Percentiles rank a stretch among this genome's conserved stretches.
Evolutionary conservation across 495 filamentous ascomycete species (phyloP).

Genomic region (Platismatia glauca): DNA sequence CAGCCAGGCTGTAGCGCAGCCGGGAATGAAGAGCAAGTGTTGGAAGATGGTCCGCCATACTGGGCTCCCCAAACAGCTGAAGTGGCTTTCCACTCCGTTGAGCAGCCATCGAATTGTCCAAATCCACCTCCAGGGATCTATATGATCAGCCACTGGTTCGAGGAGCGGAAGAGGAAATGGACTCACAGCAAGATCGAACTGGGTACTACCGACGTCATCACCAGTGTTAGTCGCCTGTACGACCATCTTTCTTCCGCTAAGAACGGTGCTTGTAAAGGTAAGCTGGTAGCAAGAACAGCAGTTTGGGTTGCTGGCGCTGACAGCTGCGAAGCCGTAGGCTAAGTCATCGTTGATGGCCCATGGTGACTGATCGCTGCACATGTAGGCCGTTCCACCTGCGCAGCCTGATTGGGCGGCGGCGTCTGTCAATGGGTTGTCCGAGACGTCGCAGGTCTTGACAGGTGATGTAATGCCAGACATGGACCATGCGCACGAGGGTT

Average conservation of each 20-base stretch:
- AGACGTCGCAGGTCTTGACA: slow-evolving; percentile 48
- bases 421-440: slow-evolving; percentile 41
- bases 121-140: slow-evolving; percentile 60
- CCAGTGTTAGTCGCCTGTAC: slow-evolving; percentile 63
- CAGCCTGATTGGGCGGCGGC: slow-evolving; percentile 34
- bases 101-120: slow-evolving; percentile 56
- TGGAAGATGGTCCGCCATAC: slow-evolving; percentile 50
- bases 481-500: slow-evolving; percentile 56
- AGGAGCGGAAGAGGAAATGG: not conserved
- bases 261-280: slow-evolving; percentile 51
- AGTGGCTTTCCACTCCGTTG: slow-evolving; percentile 52
- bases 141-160: not conserved
- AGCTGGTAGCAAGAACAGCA: slow-evolving; percentile 63
- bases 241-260: slow-evolving; percentile 53
- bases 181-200: slow-evolving; percentile 53
- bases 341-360: slow-evolving; percentile 51
- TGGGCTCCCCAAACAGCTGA: slow-evolving; percentile 47
- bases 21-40: slow-evolving; percentile 48
- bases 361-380: slow-evolving; percentile 54
- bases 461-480: slow-evolving; percentile 33
- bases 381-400: slow-evolving; percentile 50
- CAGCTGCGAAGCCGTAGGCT: slow-evolving; percentile 58
- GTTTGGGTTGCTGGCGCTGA: slow-evolving; percentile 42
- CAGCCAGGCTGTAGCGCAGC: slow-evolving; percentile 51
- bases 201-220: slow-evolving; percentile 47